These are phyloP conservation scores for Porpolomopsis calyptriformis DNA, from an alignment of 768 basidiomycete species.

Conservation along the genomic window DNA sequence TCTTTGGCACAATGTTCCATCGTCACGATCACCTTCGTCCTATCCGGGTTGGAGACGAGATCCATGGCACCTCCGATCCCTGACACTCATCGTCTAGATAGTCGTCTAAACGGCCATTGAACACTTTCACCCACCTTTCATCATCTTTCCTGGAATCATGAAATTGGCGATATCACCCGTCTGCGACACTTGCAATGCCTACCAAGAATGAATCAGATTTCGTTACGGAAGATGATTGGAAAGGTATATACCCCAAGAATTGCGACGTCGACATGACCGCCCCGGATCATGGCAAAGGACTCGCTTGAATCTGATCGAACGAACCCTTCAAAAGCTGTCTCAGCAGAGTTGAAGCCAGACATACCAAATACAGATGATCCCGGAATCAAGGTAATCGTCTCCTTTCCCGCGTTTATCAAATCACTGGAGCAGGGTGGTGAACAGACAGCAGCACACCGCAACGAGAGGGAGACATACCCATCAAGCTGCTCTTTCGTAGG, in stretches of 20 bases:
- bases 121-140: constrained; percentile 45
- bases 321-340: constrained; percentile 3
- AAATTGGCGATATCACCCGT: constrained; percentile 94
- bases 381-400: constrained; percentile 85
- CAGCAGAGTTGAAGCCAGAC: constrained; percentile 15
- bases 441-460: not conserved
- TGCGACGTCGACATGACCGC: constrained; percentile 88
- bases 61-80: constrained; percentile 97
- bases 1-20: constrained; percentile 90
- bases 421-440: constrained; percentile 38
- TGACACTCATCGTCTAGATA: constrained; percentile 15
- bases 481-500: constrained; percentile 72
- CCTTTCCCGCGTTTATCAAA: constrained; percentile 91
- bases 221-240: constrained; percentile 2
- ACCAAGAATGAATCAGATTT: constrained; percentile 4
- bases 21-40: constrained; percentile 82
- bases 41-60: constrained; percentile 90
- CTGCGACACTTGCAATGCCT: constrained; percentile 94
- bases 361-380: constrained; percentile 85
- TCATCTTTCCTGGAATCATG: constrained; percentile 93
- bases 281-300: constrained; percentile 96
- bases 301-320: constrained; percentile 64
- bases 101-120: not conserved
- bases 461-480: constrained; percentile 42
- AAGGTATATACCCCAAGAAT: constrained; percentile 69